Conservation (phyloP, 805 yeast species). For the Brettanomyces custersianus region DNA sequence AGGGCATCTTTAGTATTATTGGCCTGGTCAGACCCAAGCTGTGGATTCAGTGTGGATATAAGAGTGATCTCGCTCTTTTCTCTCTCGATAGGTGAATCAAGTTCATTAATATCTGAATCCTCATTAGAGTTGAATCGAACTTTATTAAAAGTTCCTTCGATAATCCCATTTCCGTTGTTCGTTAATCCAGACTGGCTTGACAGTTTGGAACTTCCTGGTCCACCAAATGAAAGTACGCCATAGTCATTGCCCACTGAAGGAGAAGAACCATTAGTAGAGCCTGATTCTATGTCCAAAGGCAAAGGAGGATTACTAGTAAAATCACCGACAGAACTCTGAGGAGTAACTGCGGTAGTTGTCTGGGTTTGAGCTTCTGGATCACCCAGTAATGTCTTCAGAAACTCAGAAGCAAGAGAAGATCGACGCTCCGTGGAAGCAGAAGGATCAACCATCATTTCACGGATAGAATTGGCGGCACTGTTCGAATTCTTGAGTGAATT, state of each 20-base stretch:
- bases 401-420: conserved; percentile 1
- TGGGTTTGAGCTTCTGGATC: too few relatives aligned
- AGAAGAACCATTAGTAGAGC: neutral
- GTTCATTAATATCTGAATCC: too few relatives aligned
- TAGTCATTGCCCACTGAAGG: neutral
- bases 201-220: conserved; percentile 1
- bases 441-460: conserved; percentile 2
- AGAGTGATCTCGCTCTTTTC: conserved; percentile 1
- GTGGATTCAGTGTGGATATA: conserved; percentile 1
- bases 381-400: conserved; percentile 1
- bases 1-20: neutral
- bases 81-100: too few relatives aligned
- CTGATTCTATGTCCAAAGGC: neutral
- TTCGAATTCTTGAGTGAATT: neutral
- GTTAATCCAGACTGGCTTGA: neutral
- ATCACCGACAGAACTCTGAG: neutral
- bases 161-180: conserved; percentile 1
- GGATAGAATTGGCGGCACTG: conserved; percentile 2
- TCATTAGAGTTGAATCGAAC: conserved; percentile 8
- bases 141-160: conserved; percentile 14
- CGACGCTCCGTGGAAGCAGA: conserved; percentile 1
- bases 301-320: neutral
- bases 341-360: too few relatives aligned
- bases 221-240: conserved; percentile 10
- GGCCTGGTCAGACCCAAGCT: too few relatives aligned